A percentile compares a stretch with the other conserved stretches of the same genome.
Conservation (phyloP, 306 rosid species). For the Dryas octopetala region DNA sequence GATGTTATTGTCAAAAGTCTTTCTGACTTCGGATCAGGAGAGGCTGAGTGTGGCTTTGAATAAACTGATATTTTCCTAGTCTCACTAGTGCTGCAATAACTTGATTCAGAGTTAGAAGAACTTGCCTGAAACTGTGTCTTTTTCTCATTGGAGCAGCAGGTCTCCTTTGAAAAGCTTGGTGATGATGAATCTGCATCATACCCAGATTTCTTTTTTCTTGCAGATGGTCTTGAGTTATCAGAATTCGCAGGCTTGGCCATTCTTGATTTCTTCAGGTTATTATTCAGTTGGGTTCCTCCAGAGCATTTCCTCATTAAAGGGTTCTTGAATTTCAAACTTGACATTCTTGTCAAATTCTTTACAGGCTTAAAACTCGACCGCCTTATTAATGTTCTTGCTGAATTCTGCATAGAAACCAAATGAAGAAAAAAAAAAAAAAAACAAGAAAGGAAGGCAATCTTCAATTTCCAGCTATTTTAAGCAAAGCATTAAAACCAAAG, state of each 20-base stretch:
- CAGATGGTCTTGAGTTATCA: constrained; percentile 30
- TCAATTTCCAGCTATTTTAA: background rate
- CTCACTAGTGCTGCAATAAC: constrained; percentile 21
- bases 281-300: constrained; percentile 46
- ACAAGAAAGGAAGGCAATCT: background rate
- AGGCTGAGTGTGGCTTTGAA: constrained; percentile 22
- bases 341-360: constrained; percentile 47
- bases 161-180: constrained; percentile 11
- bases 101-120: constrained; percentile 35
- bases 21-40: constrained; percentile 37
- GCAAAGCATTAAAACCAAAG: constrained; percentile 6
- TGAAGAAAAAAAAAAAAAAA: background rate
- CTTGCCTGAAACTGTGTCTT: constrained; percentile 29
- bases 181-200: constrained; percentile 3
- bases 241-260: constrained; percentile 33
- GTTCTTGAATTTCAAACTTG: constrained; percentile 57
- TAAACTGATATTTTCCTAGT: constrained; percentile 22
- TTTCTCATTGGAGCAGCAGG: constrained; percentile 4
- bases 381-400: constrained; percentile 31
- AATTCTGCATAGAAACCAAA: constrained; percentile 44
- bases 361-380: constrained; percentile 24
- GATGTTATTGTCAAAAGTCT: too few species aligned
- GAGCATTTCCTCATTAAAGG: constrained; percentile 43
- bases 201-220: constrained; percentile 8
- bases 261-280: constrained; percentile 43